Conservation (phyloP, 108 stramenopile genomes). For the Nitzschia palea region DNA sequence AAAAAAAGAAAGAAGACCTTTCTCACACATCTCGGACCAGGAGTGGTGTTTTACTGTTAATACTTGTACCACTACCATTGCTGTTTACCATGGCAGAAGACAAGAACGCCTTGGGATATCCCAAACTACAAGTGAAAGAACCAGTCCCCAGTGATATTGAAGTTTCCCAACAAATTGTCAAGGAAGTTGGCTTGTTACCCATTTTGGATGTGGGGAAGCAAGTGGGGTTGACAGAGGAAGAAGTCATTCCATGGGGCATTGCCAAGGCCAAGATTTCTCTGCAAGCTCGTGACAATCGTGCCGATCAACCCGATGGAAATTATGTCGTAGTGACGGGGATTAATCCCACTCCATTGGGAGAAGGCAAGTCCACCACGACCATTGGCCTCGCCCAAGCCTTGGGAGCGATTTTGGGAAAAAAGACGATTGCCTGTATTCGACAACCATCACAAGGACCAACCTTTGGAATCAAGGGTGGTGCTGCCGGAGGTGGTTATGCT, state of each 20-base stretch:
- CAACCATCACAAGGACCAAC: slow-evolving; percentile 96
- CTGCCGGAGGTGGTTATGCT: slow-evolving; percentile 94
- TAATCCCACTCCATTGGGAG: slow-evolving; percentile 98
- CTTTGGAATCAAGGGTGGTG: slow-evolving; percentile 99
- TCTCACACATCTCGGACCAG: too few species aligned
- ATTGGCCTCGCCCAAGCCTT: slow-evolving; percentile 89
- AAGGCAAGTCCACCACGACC: slow-evolving; percentile 96
- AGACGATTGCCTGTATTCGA: slow-evolving; percentile 85
- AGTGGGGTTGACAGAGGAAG: slow-evolving; percentile 71
- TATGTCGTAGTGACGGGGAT: slow-evolving; percentile 99
- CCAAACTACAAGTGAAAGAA: slow-evolving; percentile 55
- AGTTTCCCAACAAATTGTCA: slow-evolving; percentile 79
- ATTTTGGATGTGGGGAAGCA: slow-evolving; percentile 71
- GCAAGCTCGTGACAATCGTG: slow-evolving; percentile 54
- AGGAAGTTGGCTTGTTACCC: slow-evolving; percentile 76
- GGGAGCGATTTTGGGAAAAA: slow-evolving; percentile 86
- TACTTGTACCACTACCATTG: too few species aligned
- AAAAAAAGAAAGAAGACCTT: too few species aligned
- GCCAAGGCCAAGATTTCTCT: slow-evolving; percentile 94
- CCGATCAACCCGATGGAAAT: slow-evolving; percentile 78
- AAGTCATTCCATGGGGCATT: slow-evolving; percentile 95
- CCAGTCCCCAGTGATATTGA: slow-evolving; percentile 88
- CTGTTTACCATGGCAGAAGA: neutral
- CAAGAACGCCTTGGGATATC: slow-evolving; percentile 61
- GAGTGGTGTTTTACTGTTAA: too few species aligned